Base-by-base conservation (phyloP, 352 stramenopile genomes). In the Pythium aquatile region DNA sequence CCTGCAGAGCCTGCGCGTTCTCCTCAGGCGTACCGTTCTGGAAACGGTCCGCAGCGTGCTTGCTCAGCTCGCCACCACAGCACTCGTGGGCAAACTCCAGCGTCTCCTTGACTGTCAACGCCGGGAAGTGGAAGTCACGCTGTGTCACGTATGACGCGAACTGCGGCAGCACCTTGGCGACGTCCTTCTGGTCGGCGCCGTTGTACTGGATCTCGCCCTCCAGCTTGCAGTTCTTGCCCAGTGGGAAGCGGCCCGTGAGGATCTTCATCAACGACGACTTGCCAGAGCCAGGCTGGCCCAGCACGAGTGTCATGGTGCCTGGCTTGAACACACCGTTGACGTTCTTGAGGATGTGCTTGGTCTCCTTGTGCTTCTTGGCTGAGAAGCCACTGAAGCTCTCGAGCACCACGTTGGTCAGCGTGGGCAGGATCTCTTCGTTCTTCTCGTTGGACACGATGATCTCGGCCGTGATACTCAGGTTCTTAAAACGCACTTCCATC, bases 211-310 rank as follows among this genome's bases (percentile, higher is more conserved):
- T 75, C 26, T 81, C 73, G 26, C 79, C 79, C 28, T 74, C 64
- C 24, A 89, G 29, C 6, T 26, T 65, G 48, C 76, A 74, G 48
- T 70, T 74, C 64, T 78, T 83, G 53, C 71, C 66, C 24, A 81
- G 53, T 8, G 73, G 74, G 61, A 89, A 87, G 5, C 77, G 76
- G 2, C 76, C 76, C 35, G 66, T 78, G 20, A 89, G 53, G 17
- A 85, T 55, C 70, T 89, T 89, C 72, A 89, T 83, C 48, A 85
- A 54, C 55, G 82, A 74, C 11, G 78, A 78, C 65, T 88, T 86
- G 63, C 77, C 79, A 3, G 79, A 85, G 10, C 70, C 71, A 0
- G 76, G 78, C 63, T 87, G 76, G 5, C 78, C 80, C n/a, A 87
- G 64, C n/a, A 89, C 65, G 30, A 89, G 75, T 44, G 80, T 89